Conservation (phyloP, 1,284 basidiomycete genomes). For the Malassezia dermatis region DNA sequence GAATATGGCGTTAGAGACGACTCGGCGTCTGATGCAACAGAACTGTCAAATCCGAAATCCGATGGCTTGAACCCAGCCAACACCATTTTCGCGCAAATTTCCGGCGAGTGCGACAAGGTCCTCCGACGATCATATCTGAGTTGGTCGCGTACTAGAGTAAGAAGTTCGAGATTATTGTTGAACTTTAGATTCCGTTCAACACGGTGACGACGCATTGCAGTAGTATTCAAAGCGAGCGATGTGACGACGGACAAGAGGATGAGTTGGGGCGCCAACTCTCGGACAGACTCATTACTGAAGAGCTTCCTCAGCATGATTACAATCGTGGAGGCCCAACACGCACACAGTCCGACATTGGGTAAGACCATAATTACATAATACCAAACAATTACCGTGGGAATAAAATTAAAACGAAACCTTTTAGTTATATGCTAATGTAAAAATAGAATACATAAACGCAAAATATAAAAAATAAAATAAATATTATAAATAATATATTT, state of each 20-base stretch:
- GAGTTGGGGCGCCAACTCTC: not conserved
- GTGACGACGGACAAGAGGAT: conserved; percentile 13
- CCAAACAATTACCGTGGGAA: too few species aligned
- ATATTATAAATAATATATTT: not conserved
- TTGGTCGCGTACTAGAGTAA: not conserved
- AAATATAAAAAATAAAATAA: conserved; percentile 1
- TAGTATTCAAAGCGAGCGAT: conserved; percentile 14
- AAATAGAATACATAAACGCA: too few species aligned
- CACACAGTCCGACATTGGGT: not conserved
- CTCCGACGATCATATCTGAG: not conserved
- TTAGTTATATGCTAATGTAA: too few species aligned
- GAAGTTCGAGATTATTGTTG: not conserved
- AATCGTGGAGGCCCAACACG: not conserved
- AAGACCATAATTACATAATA: not conserved
- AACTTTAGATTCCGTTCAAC: not conserved
- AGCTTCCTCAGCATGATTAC: not conserved
- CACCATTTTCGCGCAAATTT: conserved; percentile 7
- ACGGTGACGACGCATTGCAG: not conserved
- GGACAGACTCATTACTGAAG: not conserved
- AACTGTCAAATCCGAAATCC: not conserved
- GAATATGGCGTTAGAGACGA: not conserved
- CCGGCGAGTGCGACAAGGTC: not conserved
- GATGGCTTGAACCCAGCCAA: conserved; percentile 8
- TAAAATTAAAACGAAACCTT: too few species aligned
- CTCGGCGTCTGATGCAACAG: not conserved